Evolutionary conservation across 2,329 filamentous ascomycete genomes (phyloP).

Genomic region (Alternaria infectoria): DNA sequence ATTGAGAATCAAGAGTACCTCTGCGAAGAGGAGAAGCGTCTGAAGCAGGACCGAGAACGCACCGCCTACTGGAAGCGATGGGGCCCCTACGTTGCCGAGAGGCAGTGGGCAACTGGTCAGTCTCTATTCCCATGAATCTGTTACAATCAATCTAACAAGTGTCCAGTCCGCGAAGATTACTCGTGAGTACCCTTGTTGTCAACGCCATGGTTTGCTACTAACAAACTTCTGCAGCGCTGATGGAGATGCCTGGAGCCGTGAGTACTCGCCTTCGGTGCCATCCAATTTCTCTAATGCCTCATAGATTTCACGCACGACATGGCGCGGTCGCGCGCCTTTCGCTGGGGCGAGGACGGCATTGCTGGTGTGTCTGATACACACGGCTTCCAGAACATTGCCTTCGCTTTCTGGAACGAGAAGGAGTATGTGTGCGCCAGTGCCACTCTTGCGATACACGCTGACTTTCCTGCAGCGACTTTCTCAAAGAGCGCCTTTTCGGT

Average conservation of each 20-base stretch:
- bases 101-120: constrained; percentile 93
- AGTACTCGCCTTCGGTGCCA: constrained; percentile 49
- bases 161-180: constrained; percentile 87
- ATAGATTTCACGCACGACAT: constrained; percentile 93
- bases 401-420: constrained; percentile 97
- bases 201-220: constrained; percentile 24
- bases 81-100: constrained; percentile 91
- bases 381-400: constrained; percentile 88
- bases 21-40: constrained; percentile 86
- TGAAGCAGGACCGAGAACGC: constrained; percentile 83
- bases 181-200: constrained; percentile 58
- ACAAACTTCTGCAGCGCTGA: constrained; percentile 62
- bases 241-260: constrained; percentile 95
- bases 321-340: constrained; percentile 83
- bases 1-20: constrained; percentile 87
- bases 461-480: constrained; percentile 70
- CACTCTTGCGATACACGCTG: constrained; percentile 38
- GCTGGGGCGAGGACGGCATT: constrained; percentile 97
- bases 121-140: neutral
- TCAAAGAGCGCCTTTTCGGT: constrained; percentile 95
- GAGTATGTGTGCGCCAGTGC: constrained; percentile 65
- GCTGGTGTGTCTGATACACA: constrained; percentile 95
- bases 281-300: constrained; percentile 30
- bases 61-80: constrained; percentile 98
- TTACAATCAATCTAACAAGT: constrained; percentile 34